These are phyloP conservation scores for Metschnikowia arizonensis DNA, from an alignment of 805 yeast species.

Conservation along the genomic window DNA sequence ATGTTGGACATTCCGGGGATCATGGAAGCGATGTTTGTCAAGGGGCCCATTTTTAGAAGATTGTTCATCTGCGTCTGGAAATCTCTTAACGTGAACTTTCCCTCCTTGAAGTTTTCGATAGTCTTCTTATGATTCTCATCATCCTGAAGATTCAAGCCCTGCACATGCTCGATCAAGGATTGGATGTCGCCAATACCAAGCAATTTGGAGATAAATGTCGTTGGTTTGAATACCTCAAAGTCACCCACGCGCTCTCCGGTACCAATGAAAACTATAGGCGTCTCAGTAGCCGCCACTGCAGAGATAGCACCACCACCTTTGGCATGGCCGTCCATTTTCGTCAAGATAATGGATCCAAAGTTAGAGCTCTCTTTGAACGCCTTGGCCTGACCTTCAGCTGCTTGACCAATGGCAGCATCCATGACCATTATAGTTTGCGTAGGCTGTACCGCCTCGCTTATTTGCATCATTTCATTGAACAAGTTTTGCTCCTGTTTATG, in stretches of 20 bases:
- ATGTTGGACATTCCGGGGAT: constrained; percentile 85
- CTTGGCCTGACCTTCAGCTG: constrained; percentile 90
- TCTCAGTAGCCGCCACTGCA: constrained; percentile 94
- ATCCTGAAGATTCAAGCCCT: constrained; percentile 65
- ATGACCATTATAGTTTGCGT: constrained; percentile 95
- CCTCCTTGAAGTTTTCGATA: constrained; percentile 89
- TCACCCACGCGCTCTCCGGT: constrained; percentile 97
- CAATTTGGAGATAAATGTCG: constrained; percentile 83
- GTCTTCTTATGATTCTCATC: constrained; percentile 79
- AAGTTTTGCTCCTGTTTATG: constrained; percentile 92
- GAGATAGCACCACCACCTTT: constrained; percentile 99
- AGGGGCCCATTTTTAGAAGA: constrained; percentile 94
- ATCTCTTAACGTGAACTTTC: constrained; percentile 87
- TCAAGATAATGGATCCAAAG: constrained; percentile 91
- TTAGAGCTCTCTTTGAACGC: constrained; percentile 92
- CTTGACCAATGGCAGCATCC: constrained; percentile 97
- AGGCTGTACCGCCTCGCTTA: constrained; percentile 83
- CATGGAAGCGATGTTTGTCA: constrained; percentile 91
- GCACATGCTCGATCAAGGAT: constrained; percentile 90
- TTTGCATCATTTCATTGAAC: constrained; percentile 93
- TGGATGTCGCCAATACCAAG: constrained; percentile 95
- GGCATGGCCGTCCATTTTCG: constrained; percentile 98
- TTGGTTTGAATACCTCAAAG: constrained; percentile 85
- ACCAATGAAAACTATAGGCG: constrained; percentile 95
- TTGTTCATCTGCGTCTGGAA: constrained; percentile 93